Percentiles rank a stretch among this genome's conserved stretches.
These are phyloP conservation scores for Stevia rebaudiana DNA, from an alignment of 140 eudicot genomes.

Conservation along the genomic window DNA sequence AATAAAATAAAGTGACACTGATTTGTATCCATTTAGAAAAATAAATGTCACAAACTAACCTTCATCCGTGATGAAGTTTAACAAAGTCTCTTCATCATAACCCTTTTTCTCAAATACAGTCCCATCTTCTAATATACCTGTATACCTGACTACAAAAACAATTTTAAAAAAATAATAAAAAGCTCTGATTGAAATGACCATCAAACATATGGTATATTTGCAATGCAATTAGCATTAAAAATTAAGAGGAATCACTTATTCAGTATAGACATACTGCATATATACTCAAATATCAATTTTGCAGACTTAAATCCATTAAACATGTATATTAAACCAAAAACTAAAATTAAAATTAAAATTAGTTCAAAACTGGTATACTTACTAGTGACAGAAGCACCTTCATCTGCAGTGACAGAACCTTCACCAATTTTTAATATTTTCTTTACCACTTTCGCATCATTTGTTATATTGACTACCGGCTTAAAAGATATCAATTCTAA, in stretches of 20 bases:
- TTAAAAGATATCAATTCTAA: constrained; percentile 46
- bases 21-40: background rate
- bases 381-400: constrained; percentile 56
- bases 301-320: background rate
- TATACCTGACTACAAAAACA: constrained; percentile 47
- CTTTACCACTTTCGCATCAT: constrained; percentile 54
- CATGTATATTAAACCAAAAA: background rate
- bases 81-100: constrained; percentile 39
- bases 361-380: constrained; percentile 25
- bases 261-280: background rate
- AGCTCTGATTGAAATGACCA: background rate
- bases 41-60: constrained; percentile 28
- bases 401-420: constrained; percentile 47
- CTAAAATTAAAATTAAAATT: background rate
- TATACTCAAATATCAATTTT: background rate
- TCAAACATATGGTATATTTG: background rate
- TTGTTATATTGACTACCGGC: constrained; percentile 45
- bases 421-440: constrained; percentile 61
- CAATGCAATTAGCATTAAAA: background rate
- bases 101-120: constrained; percentile 59
- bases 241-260: background rate
- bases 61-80: constrained; percentile 59
- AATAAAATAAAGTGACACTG: background rate
- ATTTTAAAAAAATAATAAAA: background rate
- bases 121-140: constrained; percentile 56